Base-by-base conservation (phyloP, 768 basidiomycete genomes). In the Tephrocybe sp. region DNA sequence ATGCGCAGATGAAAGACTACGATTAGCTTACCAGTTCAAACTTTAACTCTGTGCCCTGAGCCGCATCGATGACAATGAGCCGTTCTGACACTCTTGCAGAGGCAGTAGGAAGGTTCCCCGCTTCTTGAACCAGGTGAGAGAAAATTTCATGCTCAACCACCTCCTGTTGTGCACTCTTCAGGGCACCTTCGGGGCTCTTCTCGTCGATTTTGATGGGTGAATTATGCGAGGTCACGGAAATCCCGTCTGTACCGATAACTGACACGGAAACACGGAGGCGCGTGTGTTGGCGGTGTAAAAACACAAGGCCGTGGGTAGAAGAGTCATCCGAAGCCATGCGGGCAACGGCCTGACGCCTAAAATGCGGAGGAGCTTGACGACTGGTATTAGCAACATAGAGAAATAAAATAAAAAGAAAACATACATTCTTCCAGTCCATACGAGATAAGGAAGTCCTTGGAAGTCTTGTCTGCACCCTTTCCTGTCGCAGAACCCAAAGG, bases 91-190 rank as follows among this genome's bases (percentile, higher is more conserved):
- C 88, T 21, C 82, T 78, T 10, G 86, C 86, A 25, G 86, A 82
- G 3, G 86, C 86, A 1, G 86, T 88, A 12, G 88, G 85, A 9
- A 92, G 70, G 51, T 64, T 78, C 47, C 84, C 83, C n/a, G 88
- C 86, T 66, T 92, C 91, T 59, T 71, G 77, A 33, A 91, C 86
- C 18, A 93, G 71, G 18, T 81, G 60, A 3, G 82, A 71, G 55
- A 91, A 93, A 31, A 92, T 84, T 59, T 93, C 91, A 60, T 87
- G 84, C 48, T 93, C 88, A 4, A 91, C 76, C 12, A 84, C 72
- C 62, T 91, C 91, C 45, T 72, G 74, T 60, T 91, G 89, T 1
- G 84, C 85, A 21, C 64, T 64, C 50, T 67, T 70, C 29, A 93
- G 69, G 8, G 75, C 70, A 1, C 62, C 72, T 29, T 88, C 77